Evolutionary conservation across 768 basidiomycete species (phyloP).

Genomic region (Boletus subcaerulescens): DNA sequence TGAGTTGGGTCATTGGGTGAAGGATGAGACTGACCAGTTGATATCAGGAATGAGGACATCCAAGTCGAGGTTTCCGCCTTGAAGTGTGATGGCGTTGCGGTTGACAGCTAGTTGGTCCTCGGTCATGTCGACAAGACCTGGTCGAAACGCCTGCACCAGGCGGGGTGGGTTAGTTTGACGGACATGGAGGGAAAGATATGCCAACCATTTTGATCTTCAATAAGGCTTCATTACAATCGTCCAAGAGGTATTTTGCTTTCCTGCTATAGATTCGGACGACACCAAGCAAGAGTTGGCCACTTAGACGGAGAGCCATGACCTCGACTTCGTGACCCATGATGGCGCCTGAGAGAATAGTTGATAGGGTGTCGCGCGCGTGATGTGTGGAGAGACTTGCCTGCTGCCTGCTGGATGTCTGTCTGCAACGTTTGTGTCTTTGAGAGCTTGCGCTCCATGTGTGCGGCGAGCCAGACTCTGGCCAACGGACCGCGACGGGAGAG

Average conservation of each 20-base stretch:
- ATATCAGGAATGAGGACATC: conserved; percentile 78
- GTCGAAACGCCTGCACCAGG: conserved; percentile 76
- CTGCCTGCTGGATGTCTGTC: conserved; percentile 92
- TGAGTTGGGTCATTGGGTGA: background rate
- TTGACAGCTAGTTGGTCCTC: conserved; percentile 89
- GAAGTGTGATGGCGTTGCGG: conserved; percentile 85
- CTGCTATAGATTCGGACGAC: conserved; percentile 97
- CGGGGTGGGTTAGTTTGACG: conserved; percentile 1
- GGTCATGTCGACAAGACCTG: conserved; percentile 93
- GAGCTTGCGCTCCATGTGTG: conserved; percentile 97
- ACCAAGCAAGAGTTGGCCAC: conserved; percentile 92
- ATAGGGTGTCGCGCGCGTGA: background rate
- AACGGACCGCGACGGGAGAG: conserved; percentile 91
- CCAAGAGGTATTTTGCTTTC: conserved; percentile 95
- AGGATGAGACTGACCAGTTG: conserved; percentile 56
- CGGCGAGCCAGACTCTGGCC: conserved; percentile 98
- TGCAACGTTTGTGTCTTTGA: conserved; percentile 93
- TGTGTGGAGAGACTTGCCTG: conserved; percentile 46
- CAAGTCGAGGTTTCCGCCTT: conserved; percentile 72
- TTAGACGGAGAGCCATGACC: conserved; percentile 92
- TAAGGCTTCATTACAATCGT: conserved; percentile 96
- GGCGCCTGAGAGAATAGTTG: conserved; percentile 51
- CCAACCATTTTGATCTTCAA: conserved; percentile 91
- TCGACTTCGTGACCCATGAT: conserved; percentile 94
- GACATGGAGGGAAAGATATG: background rate